Base-by-base conservation (phyloP, 768 basidiomycete genomes). In the Kwoniella newhampshirensis region DNA sequence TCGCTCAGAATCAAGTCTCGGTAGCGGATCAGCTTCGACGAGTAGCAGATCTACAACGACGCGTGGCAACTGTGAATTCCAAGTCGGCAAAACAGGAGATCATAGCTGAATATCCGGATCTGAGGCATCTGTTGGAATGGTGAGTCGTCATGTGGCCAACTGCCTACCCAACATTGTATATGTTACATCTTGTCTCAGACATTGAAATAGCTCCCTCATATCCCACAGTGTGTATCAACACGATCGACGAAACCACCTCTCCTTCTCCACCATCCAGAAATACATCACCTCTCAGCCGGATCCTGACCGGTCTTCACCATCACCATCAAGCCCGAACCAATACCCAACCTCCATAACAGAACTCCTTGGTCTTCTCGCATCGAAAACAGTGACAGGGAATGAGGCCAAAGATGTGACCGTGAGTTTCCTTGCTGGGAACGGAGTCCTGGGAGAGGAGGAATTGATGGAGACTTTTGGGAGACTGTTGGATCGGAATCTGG, bases 401-500 rank as follows among this genome's bases (percentile, higher is more conserved):
- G 51, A 51, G 1, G 68, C 67, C 0, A 67, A 66, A 20, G 46
- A 62, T 1, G 3, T 55, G 0, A 49, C 66, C 18, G 11, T 42
- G 1, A 11, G 28, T 2, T 74, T 72, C 41, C 44, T 72, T 3
- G 27, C n/a, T 3, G n/a, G 39, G 20, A 54, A 67, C 36, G 55
- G 55, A 1, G 40, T 74, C 1, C 13, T 57, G 17, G 26, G 39
- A 8, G 39, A 58, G 18, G 28, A 46, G 20, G 48, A 56, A 27
- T 30, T 57, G 41, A 6, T 59, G 23, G 65, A 59, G 23, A 59
- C 62, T 2, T 75, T 75, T 54, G 47, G 54, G 36, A 58, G 65
- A 51, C 49, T 75, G 17, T 41, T 75, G 43, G 71, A 75, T 44
- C 58, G 70, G 43, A 73, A 75, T 54, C 47, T 75, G 28, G 62